Conservation (phyloP, 352 stramenopile species). For the Phytophthora ramorum region DNA sequence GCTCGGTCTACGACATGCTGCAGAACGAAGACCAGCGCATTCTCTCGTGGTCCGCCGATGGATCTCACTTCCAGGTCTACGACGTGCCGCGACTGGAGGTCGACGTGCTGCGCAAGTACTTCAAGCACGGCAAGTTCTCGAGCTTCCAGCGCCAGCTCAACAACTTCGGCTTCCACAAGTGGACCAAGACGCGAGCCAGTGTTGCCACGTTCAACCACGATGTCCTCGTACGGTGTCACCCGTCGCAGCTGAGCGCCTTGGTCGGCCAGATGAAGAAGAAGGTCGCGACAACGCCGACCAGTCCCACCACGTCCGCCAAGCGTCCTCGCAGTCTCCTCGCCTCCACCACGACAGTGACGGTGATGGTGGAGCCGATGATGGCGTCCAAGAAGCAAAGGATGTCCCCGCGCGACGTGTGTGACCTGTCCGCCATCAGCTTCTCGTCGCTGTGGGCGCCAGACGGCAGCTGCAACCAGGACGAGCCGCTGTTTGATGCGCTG, state of each 20-base stretch:
- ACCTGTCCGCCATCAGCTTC: neutral
- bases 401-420: slow-evolving; percentile 23
- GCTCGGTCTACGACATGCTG: slow-evolving; percentile 62
- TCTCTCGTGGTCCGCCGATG: slow-evolving; percentile 54
- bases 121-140: slow-evolving; percentile 89
- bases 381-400: slow-evolving; percentile 24
- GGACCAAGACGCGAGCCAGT: slow-evolving; percentile 70
- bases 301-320: slow-evolving; percentile 7
- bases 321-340: slow-evolving; percentile 8
- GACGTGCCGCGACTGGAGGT: slow-evolving; percentile 66
- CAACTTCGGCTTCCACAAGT: slow-evolving; percentile 92
- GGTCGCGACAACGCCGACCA: neutral
- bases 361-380: neutral
- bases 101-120: slow-evolving; percentile 79
- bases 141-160: slow-evolving; percentile 92
- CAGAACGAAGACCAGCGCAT: slow-evolving; percentile 57
- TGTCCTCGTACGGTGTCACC: slow-evolving; percentile 55
- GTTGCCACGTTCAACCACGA: slow-evolving; percentile 77
- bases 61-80: slow-evolving; percentile 83
- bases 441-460: slow-evolving; percentile 5
- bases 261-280: slow-evolving; percentile 21
- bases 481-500: slow-evolving; percentile 10
- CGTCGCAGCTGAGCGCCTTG: slow-evolving; percentile 19
- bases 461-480: slow-evolving; percentile 3
- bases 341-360: neutral